Evolutionary conservation across 805 yeast species (phyloP).

Genomic region (Saccharomycopsis fodiens): DNA sequence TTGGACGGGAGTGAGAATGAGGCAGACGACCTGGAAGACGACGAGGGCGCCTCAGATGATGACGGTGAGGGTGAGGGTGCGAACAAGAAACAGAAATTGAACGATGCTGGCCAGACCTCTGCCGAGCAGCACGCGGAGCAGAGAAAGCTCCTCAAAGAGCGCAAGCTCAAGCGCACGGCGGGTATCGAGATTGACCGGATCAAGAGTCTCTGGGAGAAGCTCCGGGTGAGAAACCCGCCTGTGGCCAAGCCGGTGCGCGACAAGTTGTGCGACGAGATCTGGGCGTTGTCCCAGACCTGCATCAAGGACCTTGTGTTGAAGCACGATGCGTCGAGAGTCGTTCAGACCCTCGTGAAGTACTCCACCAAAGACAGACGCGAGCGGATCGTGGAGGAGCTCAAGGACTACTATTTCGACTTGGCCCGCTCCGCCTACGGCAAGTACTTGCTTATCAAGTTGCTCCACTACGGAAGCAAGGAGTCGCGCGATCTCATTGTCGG

Average conservation of each 20-base stretch:
- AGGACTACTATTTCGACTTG: conserved; percentile 52
- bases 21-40: conserved; percentile 26
- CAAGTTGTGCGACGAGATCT: conserved; percentile 72
- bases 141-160: conserved; percentile 64
- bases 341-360: conserved; percentile 86
- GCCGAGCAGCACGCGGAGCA: conserved; percentile 78
- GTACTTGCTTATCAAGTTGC: conserved; percentile 76
- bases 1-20: conserved; percentile 23
- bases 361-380: conserved; percentile 75
- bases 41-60: conserved; percentile 26
- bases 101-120: conserved; percentile 34
- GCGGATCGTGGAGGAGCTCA: conserved; percentile 55
- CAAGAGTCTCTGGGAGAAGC: conserved; percentile 83
- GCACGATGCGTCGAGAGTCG: conserved; percentile 95
- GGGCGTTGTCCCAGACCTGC: conserved; percentile 73
- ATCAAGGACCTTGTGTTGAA: conserved; percentile 81
- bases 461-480: conserved; percentile 86
- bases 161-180: conserved; percentile 82
- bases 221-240: conserved; percentile 79
- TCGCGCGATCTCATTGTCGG: conserved; percentile 67
- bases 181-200: conserved; percentile 80
- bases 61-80: conserved; percentile 27
- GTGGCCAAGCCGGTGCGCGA: conserved; percentile 70
- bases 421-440: conserved; percentile 94
- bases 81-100: conserved; percentile 27